These are phyloP conservation scores for Dactylonectria macrodidyma DNA, from an alignment of 2,329 filamentous ascomycete genomes.

Conservation along the genomic window DNA sequence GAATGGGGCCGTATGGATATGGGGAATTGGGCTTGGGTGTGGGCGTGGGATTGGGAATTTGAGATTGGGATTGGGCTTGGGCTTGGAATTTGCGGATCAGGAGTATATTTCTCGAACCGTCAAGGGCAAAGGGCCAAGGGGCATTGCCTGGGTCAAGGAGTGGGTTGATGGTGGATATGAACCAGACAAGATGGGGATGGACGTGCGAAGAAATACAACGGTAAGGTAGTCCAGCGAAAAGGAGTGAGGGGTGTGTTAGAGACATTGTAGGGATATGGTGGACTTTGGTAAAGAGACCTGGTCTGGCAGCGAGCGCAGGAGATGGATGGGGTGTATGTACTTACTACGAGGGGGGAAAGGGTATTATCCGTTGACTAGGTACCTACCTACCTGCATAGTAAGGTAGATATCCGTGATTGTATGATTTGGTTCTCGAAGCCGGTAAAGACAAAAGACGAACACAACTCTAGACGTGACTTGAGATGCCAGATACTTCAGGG, in stretches of 20 bases:
- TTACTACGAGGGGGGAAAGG: background rate
- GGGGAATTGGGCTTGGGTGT: constrained; percentile 5
- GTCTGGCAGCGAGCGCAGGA: background rate
- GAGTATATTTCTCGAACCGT: background rate
- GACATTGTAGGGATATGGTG: constrained; percentile 27
- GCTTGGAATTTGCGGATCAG: background rate
- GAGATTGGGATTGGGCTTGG: constrained; percentile 13
- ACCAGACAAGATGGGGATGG: constrained; percentile 19
- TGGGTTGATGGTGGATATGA: constrained; percentile 33
- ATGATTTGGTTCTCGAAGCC: background rate
- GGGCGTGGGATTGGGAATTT: constrained; percentile 5
- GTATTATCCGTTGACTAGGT: no score
- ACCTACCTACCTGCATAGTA: no score
- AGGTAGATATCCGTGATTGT: background rate
- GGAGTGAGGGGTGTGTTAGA: constrained; percentile 32
- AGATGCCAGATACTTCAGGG: no score
- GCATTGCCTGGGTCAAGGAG: constrained; percentile 11
- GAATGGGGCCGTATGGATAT: background rate
- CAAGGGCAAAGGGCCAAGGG: constrained; percentile 20
- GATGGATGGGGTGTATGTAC: background rate
- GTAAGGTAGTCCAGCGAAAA: constrained; percentile 14
- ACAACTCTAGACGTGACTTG: no score
- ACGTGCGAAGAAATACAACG: constrained; percentile 10
- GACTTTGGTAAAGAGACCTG: constrained; percentile 11
- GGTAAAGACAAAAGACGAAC: no score